phyloP scores from a whole-genome alignment of 257 asterid species.

The Solanum boliviense region DNA sequence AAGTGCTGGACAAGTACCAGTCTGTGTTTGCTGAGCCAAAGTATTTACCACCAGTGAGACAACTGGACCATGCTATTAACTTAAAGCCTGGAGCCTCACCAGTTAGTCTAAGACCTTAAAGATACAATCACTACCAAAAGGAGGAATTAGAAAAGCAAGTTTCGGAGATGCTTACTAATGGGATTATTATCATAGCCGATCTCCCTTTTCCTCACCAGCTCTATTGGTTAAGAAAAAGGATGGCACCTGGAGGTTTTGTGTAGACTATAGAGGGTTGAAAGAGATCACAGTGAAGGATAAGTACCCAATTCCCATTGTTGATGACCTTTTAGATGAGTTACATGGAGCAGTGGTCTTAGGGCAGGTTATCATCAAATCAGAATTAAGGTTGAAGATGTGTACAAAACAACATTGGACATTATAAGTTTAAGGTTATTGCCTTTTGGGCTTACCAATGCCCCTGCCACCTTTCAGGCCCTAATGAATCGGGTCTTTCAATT shows the following conservation, averaged over 20 bases:
- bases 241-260: neutral
- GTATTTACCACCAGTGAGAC: neutral
- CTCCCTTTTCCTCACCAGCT: neutral
- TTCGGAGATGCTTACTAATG: neutral
- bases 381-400: neutral
- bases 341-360: neutral
- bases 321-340: neutral
- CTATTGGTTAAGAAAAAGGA: neutral
- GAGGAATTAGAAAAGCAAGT: neutral
- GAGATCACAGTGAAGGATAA: neutral
- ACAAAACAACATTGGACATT: neutral
- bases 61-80: neutral
- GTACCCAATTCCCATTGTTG: neutral
- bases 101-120: neutral
- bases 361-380: neutral
- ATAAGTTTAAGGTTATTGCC: neutral
- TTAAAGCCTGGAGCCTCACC: neutral
- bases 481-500: neutral
- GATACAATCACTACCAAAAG: neutral
- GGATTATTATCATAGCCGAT: neutral
- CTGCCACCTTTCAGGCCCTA: neutral
- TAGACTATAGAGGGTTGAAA: neutral
- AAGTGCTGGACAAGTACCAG: neutral
- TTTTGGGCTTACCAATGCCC: neutral
- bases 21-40: neutral